Percentiles rank a stretch among this genome's conserved stretches.
These are phyloP conservation scores for Cryptosporidium canis DNA, from an alignment of 169 alveolate species.

Conservation along the genomic window DNA sequence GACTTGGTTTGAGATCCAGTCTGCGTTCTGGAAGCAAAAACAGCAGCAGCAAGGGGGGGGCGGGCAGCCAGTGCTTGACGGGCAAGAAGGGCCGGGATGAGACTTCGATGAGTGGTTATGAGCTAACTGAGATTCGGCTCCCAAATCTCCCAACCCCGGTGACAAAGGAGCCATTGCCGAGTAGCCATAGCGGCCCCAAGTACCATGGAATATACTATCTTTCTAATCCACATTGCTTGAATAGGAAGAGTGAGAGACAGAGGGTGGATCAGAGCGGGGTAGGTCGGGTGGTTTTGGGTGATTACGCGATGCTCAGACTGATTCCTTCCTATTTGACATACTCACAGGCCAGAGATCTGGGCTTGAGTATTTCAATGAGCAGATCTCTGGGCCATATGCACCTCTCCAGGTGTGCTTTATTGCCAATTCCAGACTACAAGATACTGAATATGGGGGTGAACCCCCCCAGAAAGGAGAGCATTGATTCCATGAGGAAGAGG, in stretches of 20 bases:
- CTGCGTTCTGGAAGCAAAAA: neutral
- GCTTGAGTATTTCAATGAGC: slow-evolving; percentile 60
- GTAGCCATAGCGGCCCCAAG: neutral
- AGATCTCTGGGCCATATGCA: slow-evolving; percentile 70
- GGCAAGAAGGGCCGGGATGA: neutral
- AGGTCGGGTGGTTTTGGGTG: slow-evolving; percentile 50
- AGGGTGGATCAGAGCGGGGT: slow-evolving; percentile 67
- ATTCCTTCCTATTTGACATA: slow-evolving; percentile 39
- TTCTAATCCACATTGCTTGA: slow-evolving; percentile 42
- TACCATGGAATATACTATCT: slow-evolving; percentile 41
- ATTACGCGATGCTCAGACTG: slow-evolving; percentile 50
- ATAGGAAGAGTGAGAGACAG: slow-evolving; percentile 56
- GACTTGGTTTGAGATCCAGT: neutral
- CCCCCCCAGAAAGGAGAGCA: slow-evolving; percentile 43
- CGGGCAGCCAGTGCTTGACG: too few species aligned
- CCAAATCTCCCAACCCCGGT: slow-evolving; percentile 53
- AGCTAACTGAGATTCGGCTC: neutral
- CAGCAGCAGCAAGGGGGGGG: neutral
- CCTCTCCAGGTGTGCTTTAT: slow-evolving; percentile 52
- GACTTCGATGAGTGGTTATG: neutral
- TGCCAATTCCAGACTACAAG: slow-evolving; percentile 51
- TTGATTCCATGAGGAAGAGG: slow-evolving; percentile 6
- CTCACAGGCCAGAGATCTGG: slow-evolving; percentile 54
- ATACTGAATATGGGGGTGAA: slow-evolving; percentile 1
- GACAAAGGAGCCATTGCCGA: neutral